Base-by-base conservation (phyloP, 31 red algal species). In the Odonthalia washingtoniensis region DNA sequence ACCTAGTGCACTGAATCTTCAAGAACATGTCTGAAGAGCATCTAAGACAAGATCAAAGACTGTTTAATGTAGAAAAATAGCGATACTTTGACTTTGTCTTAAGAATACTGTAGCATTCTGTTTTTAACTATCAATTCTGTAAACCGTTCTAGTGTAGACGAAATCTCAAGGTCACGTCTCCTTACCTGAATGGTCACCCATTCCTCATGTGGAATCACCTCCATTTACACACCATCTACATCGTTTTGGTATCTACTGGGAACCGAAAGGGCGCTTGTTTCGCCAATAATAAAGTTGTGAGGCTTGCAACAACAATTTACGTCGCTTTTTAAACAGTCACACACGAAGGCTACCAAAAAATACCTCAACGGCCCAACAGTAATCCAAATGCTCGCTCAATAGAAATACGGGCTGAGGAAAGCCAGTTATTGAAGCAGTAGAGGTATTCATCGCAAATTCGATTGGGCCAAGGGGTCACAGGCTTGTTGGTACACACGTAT, bases 261-360 rank as follows among this genome's bases (percentile, higher is more conserved):
- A n/a, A n/a, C n/a, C n/a, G n/a, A n/a, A n/a, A n/a, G n/a, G n/a
- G n/a, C n/a, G n/a, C n/a, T n/a, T n/a, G n/a, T n/a, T n/a, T n/a
- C n/a, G n/a, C n/a, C n/a, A n/a, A n/a, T n/a, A n/a, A n/a, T n/a
- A n/a, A n/a, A n/a, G n/a, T n/a, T n/a, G n/a, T n/a, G n/a, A n/a
- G n/a, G n/a, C n/a, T n/a, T n/a, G n/a, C n/a, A n/a, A n/a, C n/a
- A n/a, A n/a, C n/a, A n/a, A n/a, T n/a, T n/a, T n/a, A n/a, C n/a
- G n/a, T n/a, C n/a, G n/a, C n/a, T n/a, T n/a, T n/a, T n/a, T n/a
- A n/a, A n/a, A n/a, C n/a, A n/a, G n/a, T n/a, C n/a, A 39, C 26
- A 0, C 80, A 21, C 62, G 30, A 41, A 36, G 80, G 80, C n/a
- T 61, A 69, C 80, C 60, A 83, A n/a, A 83, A 21, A 69, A 69